phyloP scores from a whole-genome alignment of 2,329 filamentous ascomycete genomes.

The Fusarium pseudocircinatum region DNA sequence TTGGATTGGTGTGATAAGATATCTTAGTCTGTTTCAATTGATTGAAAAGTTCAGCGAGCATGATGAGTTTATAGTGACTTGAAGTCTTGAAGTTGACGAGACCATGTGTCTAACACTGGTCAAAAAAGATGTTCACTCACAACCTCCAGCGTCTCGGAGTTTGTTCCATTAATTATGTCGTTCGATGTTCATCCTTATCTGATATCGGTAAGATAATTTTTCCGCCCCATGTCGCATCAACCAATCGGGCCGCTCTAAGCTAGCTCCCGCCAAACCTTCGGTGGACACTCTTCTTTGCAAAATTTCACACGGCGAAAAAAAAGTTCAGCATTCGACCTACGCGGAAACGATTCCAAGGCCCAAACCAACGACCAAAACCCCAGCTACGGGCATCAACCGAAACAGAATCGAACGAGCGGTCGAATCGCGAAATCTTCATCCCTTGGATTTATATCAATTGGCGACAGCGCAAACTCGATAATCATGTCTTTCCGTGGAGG shows the following conservation, averaged over 20 bases:
- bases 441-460: slow-evolving; percentile 9
- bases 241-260: slow-evolving; percentile 37
- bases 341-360: slow-evolving; percentile 21
- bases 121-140: neutral
- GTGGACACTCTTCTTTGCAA: slow-evolving; percentile 38
- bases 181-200: neutral
- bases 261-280: slow-evolving; percentile 35
- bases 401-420: slow-evolving; percentile 14
- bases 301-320: slow-evolving; percentile 46
- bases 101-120: neutral
- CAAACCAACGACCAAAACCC: slow-evolving; percentile 9
- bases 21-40: slow-evolving; percentile 12
- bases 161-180: neutral
- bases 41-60: slow-evolving; percentile 4
- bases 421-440: slow-evolving; percentile 3
- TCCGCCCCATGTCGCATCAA: slow-evolving; percentile 8
- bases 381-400: slow-evolving; percentile 5
- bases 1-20: neutral
- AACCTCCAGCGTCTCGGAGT: neutral
- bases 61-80: neutral
- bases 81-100: neutral
- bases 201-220: slow-evolving; percentile 28
- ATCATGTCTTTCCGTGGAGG: slow-evolving; percentile 53
- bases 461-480: slow-evolving; percentile 33
- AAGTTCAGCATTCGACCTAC: slow-evolving; percentile 30